Evolutionary conservation across 106 monocot species (phyloP).

Genomic region (Acorus gramineus): DNA sequence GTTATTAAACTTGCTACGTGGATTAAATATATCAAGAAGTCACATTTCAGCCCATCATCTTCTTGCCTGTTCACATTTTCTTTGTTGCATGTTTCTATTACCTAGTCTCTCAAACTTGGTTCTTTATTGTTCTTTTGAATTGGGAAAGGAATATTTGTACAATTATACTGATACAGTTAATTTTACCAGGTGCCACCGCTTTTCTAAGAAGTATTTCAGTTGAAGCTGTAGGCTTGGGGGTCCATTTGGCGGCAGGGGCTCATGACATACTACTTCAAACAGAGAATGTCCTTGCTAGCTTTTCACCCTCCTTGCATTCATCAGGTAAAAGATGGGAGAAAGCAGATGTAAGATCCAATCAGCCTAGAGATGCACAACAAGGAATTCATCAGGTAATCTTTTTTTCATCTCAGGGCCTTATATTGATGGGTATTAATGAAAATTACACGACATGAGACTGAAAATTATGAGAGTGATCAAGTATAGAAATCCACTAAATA

Average conservation of each 20-base stretch:
- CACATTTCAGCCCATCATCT: no score
- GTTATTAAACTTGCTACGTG: no score
- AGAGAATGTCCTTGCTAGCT: conserved; percentile 50
- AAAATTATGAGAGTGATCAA: no score
- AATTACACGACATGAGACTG: no score
- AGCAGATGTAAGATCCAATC: conserved; percentile 45
- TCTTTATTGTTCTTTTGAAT: background rate
- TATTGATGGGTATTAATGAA: background rate
- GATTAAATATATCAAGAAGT: no score
- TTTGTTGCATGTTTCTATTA: no score
- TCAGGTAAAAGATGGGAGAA: conserved; percentile 27
- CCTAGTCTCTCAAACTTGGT: no score
- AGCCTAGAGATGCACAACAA: conserved; percentile 75
- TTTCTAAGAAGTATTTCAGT: conserved; percentile 83
- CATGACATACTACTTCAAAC: conserved; percentile 86
- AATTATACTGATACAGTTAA: background rate
- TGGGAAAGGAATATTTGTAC: no score
- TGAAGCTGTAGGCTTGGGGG: conserved; percentile 91
- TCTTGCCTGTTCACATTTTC: no score
- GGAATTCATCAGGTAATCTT: conserved; percentile 73
- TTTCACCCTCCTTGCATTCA: conserved; percentile 24
- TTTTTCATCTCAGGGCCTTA: background rate
- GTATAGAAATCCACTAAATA: no score
- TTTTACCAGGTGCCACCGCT: conserved; percentile 66
- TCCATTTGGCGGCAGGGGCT: conserved; percentile 91